Percentiles rank a stretch among this genome's conserved stretches.
Evolutionary conservation across 805 yeast genomes (phyloP).

Genomic region (Candida chauliodis): DNA sequence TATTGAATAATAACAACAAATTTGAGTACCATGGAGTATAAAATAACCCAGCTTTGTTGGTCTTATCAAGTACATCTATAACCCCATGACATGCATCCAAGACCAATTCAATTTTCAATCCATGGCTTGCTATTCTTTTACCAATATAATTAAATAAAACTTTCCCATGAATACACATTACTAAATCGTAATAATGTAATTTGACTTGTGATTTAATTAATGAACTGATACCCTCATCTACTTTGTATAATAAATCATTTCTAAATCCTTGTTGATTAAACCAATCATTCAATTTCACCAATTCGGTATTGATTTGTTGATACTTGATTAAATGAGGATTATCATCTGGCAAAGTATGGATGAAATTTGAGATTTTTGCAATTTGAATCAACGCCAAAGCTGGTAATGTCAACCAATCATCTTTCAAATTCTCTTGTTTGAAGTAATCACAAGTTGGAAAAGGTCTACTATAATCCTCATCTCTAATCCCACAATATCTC

Average conservation of each 20-base stretch:
- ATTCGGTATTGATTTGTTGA: conserved; percentile 30
- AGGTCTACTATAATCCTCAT: conserved; percentile 31
- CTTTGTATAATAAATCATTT: conserved; percentile 19
- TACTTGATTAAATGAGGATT: conserved; percentile 23
- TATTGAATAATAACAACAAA: conserved; percentile 42
- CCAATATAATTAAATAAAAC: conserved; percentile 32
- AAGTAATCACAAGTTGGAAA: conserved; percentile 28
- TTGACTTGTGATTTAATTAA: conserved; percentile 34
- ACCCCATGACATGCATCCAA: conserved; percentile 28
- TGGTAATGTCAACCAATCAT: conserved; percentile 49
- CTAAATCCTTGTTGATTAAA: conserved; percentile 31
- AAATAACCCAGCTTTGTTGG: conserved; percentile 24
- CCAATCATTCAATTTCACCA: conserved; percentile 29
- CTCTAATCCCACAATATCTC: conserved; percentile 33
- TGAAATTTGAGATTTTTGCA: conserved; percentile 34
- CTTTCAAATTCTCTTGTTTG: conserved; percentile 27
- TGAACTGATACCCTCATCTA: conserved; percentile 12
- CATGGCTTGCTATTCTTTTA: conserved; percentile 24
- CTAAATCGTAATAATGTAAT: conserved; percentile 36
- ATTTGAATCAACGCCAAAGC: conserved; percentile 45
- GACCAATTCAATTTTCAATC: conserved; percentile 28
- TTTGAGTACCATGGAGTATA: conserved; percentile 53
- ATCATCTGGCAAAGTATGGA: conserved; percentile 28
- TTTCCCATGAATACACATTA: conserved; percentile 34
- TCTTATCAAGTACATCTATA: conserved; percentile 24